Evolutionary conservation across 331 rosid genomes (phyloP).

Genomic region (Cydonia oblonga): DNA sequence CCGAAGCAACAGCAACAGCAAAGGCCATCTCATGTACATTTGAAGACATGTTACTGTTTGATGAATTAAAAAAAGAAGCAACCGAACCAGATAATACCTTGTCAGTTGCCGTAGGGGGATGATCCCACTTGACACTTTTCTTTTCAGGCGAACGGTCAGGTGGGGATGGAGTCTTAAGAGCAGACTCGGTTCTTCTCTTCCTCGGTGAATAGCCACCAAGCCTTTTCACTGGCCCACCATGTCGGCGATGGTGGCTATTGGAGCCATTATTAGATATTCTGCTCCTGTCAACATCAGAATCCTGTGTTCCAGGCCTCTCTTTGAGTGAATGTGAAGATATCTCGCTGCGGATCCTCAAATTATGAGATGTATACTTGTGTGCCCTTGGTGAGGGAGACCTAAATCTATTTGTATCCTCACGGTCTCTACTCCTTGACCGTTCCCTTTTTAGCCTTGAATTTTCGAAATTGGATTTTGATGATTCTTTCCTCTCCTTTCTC

Average conservation of each 20-base stretch:
- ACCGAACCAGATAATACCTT: conserved; percentile 32
- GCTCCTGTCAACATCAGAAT: conserved; percentile 40
- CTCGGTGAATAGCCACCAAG: conserved; percentile 99
- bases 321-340: conserved; percentile 24
- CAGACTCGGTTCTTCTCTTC: conserved; percentile 80
- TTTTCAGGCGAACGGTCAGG: conserved; percentile 49
- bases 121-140: conserved; percentile 80
- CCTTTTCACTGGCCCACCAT: conserved; percentile 46
- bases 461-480: conserved; percentile 33
- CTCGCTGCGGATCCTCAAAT: conserved; percentile 30
- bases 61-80: conserved; percentile 35
- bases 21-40: conserved; percentile 31
- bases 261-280: conserved; percentile 56
- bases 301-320: conserved; percentile 46
- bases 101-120: conserved; percentile 41
- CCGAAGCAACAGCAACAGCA: conserved; percentile 35
- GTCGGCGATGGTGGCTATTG: conserved; percentile 48
- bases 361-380: conserved; percentile 23
- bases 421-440: conserved; percentile 57
- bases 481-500: conserved; percentile 38
- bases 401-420: conserved; percentile 39
- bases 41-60: conserved; percentile 31
- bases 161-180: conserved; percentile 75
- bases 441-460: conserved; percentile 50
- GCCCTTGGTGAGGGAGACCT: conserved; percentile 45